These are phyloP conservation scores for Beauveria caledonica DNA, from an alignment of 2,329 filamentous ascomycete species.

Conservation along the genomic window DNA sequence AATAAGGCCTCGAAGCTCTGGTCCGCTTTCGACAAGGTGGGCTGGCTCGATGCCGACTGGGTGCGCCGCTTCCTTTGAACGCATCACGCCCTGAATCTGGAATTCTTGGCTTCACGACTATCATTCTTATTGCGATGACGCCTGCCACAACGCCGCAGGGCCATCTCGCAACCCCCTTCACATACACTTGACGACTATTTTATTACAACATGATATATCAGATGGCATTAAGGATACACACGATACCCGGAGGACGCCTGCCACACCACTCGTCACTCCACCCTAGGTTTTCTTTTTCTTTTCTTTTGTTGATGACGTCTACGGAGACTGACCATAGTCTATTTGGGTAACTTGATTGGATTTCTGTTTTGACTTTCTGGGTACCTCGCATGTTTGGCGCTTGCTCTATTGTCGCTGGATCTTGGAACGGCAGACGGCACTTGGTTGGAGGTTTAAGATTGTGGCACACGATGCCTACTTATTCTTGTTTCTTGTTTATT, in stretches of 20 bases:
- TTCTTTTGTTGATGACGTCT: not conserved
- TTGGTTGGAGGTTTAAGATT: not conserved
- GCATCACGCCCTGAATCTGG: not conserved
- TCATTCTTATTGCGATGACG: not conserved
- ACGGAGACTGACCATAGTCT: too few species aligned
- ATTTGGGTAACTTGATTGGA: slow-evolving; percentile 1
- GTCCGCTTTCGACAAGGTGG: slow-evolving; percentile 79
- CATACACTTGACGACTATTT: slow-evolving; percentile 18
- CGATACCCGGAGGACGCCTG: slow-evolving; percentile 33
- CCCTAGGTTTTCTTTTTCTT: slow-evolving; percentile 19
- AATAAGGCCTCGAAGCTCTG: slow-evolving; percentile 94
- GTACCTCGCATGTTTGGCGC: slow-evolving; percentile 24
- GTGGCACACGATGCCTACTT: not conserved
- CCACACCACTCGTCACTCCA: slow-evolving; percentile 27
- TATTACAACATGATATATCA: slow-evolving; percentile 24
- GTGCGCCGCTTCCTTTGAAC: slow-evolving; percentile 28
- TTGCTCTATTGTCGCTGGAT: slow-evolving; percentile 13
- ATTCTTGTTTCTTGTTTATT: not conserved
- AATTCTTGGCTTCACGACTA: slow-evolving; percentile 7
- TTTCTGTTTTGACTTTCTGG: slow-evolving; percentile 16
- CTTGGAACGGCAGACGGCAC: not conserved
- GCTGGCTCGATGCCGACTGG: slow-evolving; percentile 61
- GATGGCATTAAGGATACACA: slow-evolving; percentile 26
- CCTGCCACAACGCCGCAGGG: not conserved
- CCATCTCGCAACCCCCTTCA: not conserved